Evolutionary conservation across 805 yeast species (phyloP).

Genomic region (Brettanomyces nanus): DNA sequence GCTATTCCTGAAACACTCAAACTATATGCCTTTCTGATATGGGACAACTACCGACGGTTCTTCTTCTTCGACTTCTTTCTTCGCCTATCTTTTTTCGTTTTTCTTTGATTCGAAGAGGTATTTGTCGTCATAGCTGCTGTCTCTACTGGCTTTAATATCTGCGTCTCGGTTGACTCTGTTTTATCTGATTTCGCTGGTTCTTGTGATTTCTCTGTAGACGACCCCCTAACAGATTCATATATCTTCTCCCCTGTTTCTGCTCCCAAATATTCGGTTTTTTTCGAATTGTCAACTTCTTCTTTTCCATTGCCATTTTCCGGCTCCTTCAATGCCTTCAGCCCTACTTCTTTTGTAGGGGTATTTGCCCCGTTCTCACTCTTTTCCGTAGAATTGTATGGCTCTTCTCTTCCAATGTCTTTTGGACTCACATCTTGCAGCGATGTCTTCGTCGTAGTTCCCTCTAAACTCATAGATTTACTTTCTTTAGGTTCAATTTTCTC

Average conservation of each 20-base stretch:
- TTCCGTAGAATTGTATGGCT: no score
- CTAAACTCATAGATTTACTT: background rate
- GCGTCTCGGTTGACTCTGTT: background rate
- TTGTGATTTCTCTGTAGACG: background rate
- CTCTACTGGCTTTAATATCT: background rate
- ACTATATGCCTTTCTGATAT: background rate
- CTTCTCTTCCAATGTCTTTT: background rate
- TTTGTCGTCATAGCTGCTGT: background rate
- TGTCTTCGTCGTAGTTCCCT: no score
- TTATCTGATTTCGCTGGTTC: background rate
- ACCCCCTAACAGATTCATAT: conserved; percentile 1
- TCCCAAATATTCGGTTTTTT: no score
- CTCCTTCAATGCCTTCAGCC: background rate
- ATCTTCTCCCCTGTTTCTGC: background rate
- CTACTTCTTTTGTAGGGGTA: background rate
- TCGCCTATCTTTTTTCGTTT: background rate
- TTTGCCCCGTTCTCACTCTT: no score
- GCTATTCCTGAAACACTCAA: no score
- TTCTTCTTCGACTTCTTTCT: background rate
- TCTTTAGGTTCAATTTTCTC: conserved; percentile 1
- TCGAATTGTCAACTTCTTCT: background rate
- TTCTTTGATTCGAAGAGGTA: background rate
- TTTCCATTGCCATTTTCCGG: background rate
- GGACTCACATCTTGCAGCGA: background rate
- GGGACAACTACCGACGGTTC: background rate